phyloP scores from a whole-genome alignment of 2,329 filamentous ascomycete species.

The Colletotrichum acutatum region DNA sequence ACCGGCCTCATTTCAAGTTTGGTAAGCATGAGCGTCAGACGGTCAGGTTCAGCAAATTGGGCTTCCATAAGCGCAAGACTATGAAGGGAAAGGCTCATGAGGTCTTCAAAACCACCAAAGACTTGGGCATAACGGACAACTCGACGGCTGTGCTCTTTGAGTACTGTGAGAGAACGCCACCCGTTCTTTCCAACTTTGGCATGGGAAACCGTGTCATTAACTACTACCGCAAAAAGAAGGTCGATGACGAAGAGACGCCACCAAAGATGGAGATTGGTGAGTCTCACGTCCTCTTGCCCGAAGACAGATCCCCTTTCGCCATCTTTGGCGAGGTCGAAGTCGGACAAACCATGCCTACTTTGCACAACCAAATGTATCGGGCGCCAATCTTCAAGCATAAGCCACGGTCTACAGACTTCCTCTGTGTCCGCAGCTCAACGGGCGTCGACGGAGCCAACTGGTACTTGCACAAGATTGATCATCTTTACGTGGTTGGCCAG shows the following conservation, averaged over 20 bases:
- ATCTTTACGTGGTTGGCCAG: constrained; percentile 91
- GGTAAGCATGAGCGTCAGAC: constrained; percentile 73
- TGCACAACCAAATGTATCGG: constrained; percentile 96
- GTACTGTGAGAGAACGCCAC: constrained; percentile 94
- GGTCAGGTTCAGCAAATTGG: constrained; percentile 78
- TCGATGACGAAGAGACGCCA: constrained; percentile 77
- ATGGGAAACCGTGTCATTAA: constrained; percentile 98
- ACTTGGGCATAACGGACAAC: constrained; percentile 89
- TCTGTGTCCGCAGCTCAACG: constrained; percentile 85
- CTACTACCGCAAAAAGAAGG: constrained; percentile 88
- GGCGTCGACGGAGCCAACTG: constrained; percentile 81
- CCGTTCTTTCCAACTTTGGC: constrained; percentile 93
- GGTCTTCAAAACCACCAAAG: constrained; percentile 82
- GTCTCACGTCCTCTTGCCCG: constrained; percentile 85
- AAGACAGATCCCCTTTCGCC: constrained; percentile 96
- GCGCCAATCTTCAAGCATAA: constrained; percentile 93
- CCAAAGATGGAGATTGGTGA: constrained; percentile 90
- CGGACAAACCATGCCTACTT: constrained; percentile 87
- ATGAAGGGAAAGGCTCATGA: constrained; percentile 84
- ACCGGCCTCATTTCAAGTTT: constrained; percentile 82
- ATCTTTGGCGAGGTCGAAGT: constrained; percentile 94
- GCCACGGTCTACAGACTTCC: constrained; percentile 82
- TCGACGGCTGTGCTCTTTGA: constrained; percentile 89
- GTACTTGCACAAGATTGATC: constrained; percentile 89
- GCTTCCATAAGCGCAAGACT: constrained; percentile 81